phyloP scores from a whole-genome alignment of 208 protist species.

The Leishmania braziliensis region DNA sequence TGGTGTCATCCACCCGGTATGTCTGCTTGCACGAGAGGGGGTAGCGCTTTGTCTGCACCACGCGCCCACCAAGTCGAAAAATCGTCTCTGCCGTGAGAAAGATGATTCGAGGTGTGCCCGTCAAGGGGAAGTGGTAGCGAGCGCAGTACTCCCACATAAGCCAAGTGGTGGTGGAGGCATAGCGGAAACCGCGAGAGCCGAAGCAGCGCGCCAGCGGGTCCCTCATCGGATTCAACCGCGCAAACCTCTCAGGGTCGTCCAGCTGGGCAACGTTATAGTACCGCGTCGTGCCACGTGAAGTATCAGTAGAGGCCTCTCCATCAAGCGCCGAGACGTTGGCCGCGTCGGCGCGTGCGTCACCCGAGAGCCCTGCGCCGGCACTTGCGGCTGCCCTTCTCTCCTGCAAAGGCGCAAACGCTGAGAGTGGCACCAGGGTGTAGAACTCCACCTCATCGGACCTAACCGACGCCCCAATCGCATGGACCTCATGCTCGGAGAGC shows the following conservation, averaged over 20 bases:
- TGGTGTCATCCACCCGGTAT: neutral
- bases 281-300: neutral
- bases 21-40: neutral
- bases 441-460: slow-evolving; percentile 25
- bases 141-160: slow-evolving; percentile 64
- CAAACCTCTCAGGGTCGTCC: slow-evolving; percentile 31
- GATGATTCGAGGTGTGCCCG: slow-evolving; percentile 4
- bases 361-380: neutral
- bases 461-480: slow-evolving; percentile 32
- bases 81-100: slow-evolving; percentile 49
- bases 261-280: slow-evolving; percentile 65
- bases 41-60: slow-evolving; percentile 5
- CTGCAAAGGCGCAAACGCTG: neutral
- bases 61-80: slow-evolving; percentile 21
- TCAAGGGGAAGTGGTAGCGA: slow-evolving; percentile 34
- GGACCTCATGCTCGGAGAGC: slow-evolving; percentile 33
- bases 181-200: slow-evolving; percentile 39
- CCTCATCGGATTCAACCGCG: neutral
- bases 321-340: neutral
- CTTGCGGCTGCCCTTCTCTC: neutral
- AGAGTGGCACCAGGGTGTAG: slow-evolving; percentile 6
- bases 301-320: neutral
- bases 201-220: slow-evolving; percentile 26
- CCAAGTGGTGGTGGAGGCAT: slow-evolving; percentile 38
- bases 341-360: neutral